Evolutionary conservation across 2,329 filamentous ascomycete species (phyloP), one percentile per base, ranked within the genome.

Genomic region (Fragosphaeria purpurea): DNA sequence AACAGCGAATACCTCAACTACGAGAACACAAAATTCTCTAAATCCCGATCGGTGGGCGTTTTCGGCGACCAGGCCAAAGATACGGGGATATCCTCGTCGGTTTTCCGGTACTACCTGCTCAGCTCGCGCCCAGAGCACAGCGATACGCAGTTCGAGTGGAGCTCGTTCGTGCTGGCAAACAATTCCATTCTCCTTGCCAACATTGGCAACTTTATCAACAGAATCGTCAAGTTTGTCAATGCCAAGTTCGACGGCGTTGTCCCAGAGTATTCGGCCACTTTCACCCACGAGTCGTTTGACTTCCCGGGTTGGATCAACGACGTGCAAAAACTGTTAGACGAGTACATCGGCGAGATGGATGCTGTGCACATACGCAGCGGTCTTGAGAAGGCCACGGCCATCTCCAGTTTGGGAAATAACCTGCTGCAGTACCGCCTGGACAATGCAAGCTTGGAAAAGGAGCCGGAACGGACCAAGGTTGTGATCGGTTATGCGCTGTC

Each of bases 91-190:
- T 79, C 85, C 12, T 74, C 88, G 0, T 87, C 91, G 55, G 87
- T 96, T n/a, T 96, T 89, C 88, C 77, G 90, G 58, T 95, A 91
- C 69, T 95, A 93, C 70, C 79, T 96, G 30, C 75, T 95, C 39
- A 85, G 88, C 43, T 84, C 86, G 65, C 80, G 90, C 51, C 90
- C 90, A 0, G 90, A 96, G 67, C 85, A 83, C 9, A 80, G 85
- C 47, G 90, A 96, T 63, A 85, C 88, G 0, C 86, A 79, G 52
- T 58, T 58, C n/a, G 57, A 58, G 47, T 58, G 57, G 57, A 53
- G 53, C 52, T 77, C 83, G 44, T 94, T 95, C 68, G 85, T 93
- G 55, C 77, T 82, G 38, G 76, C 79, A 58, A 95, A 95, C 75
- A 95, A 96, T 73, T 89, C 85, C 62, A 87, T 93, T 63, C 77